phyloP scores from a whole-genome alignment of 1,284 basidiomycete genomes.

The Pseudozyma sp. region DNA sequence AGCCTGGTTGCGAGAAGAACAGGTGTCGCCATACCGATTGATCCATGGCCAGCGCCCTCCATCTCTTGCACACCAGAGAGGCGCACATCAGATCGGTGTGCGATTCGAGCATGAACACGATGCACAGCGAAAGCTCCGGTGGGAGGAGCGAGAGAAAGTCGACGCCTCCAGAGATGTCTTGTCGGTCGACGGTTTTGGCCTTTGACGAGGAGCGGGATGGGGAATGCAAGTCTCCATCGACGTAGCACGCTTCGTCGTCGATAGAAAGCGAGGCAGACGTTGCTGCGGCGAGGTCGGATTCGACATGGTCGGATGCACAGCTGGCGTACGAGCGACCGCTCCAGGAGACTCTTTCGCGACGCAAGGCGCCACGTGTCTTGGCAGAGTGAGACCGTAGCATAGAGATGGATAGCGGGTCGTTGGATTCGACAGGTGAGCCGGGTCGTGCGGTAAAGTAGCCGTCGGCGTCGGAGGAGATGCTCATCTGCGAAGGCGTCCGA shows the following conservation, averaged over 20 bases:
- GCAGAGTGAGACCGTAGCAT: slow-evolving; percentile 14
- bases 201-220: background rate
- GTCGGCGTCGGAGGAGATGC: slow-evolving; percentile 25
- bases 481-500: slow-evolving; percentile 30
- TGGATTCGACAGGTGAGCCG: slow-evolving; percentile 14
- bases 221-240: slow-evolving; percentile 19
- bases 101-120: slow-evolving; percentile 29
- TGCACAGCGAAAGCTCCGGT: slow-evolving; percentile 49
- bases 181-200: background rate
- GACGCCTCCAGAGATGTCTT: slow-evolving; percentile 5
- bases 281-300: slow-evolving; percentile 14
- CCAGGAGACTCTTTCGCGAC: slow-evolving; percentile 26
- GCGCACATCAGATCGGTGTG: slow-evolving; percentile 35
- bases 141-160: slow-evolving; percentile 51
- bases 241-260: slow-evolving; percentile 29
- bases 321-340: slow-evolving; percentile 18
- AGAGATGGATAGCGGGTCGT: slow-evolving; percentile 7
- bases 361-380: slow-evolving; percentile 14
- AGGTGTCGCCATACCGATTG: slow-evolving; percentile 43
- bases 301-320: slow-evolving; percentile 11
- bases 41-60: slow-evolving; percentile 41
- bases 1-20: slow-evolving; percentile 47
- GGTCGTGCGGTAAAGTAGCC: slow-evolving; percentile 42
- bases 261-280: slow-evolving; percentile 1
- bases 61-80: slow-evolving; percentile 32